Conservation (phyloP, 495 filamentous ascomycete genomes). For the Penicillium daleae region DNA sequence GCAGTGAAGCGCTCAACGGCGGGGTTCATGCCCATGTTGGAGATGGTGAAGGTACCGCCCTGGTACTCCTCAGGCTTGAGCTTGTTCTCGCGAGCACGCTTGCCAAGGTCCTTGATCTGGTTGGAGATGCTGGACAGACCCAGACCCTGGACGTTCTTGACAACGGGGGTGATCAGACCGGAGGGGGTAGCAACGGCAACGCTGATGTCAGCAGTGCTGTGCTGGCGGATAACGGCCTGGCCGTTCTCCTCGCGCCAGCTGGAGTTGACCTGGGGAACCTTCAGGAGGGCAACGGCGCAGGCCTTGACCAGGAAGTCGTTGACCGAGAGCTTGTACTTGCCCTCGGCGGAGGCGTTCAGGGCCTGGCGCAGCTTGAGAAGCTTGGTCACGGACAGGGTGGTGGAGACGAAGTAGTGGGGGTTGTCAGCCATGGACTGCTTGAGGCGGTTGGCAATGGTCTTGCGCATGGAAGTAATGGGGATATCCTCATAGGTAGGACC, state of each 20-base stretch:
- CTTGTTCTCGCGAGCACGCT: conserved; percentile 95
- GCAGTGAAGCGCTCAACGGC: conserved; percentile 98
- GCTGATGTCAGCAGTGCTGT: conserved; percentile 85
- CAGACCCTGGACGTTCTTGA: conserved; percentile 79
- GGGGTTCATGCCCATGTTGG: conserved; percentile 99
- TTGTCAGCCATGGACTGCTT: conserved; percentile 88
- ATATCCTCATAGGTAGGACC: conserved; percentile 79
- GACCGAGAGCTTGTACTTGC: conserved; percentile 97
- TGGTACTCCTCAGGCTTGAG: conserved; percentile 99
- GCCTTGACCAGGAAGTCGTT: conserved; percentile 99
- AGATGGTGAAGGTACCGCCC: conserved; percentile 98
- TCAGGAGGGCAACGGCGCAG: conserved; percentile 81
- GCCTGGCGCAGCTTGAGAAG: conserved; percentile 94
- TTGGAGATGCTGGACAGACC: conserved; percentile 86
- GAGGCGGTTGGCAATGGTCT: conserved; percentile 91
- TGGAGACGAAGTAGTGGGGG: conserved; percentile 96
- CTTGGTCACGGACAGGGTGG: conserved; percentile 86
- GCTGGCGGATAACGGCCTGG: conserved; percentile 80
- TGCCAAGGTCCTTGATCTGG: conserved; percentile 91
- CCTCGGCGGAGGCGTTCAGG: conserved; percentile 83
- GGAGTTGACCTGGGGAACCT: conserved; percentile 94
- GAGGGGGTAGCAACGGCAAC: conserved; percentile 94
- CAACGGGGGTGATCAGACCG: conserved; percentile 97
- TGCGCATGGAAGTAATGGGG: conserved; percentile 90
- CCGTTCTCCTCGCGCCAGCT: conserved; percentile 85